Conservation (phyloP, 306 rosid species). For the Sicyos edulis region DNA sequence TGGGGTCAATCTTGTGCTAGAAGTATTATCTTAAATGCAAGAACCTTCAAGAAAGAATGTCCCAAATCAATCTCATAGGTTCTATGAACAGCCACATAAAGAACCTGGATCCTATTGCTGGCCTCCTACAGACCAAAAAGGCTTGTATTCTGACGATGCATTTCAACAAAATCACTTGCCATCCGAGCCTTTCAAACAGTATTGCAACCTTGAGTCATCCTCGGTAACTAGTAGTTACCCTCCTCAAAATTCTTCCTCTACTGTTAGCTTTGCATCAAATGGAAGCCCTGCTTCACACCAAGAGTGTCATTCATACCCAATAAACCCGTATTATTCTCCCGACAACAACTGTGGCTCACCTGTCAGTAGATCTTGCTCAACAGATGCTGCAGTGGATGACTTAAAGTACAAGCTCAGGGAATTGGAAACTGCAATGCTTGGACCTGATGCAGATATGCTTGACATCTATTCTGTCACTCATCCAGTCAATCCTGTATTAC, state of each 20-base stretch:
- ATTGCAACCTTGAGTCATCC: conserved; percentile 55
- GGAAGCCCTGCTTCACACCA: conserved; percentile 55
- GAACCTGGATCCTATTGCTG: conserved; percentile 39
- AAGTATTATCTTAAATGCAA: conserved; percentile 32
- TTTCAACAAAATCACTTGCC: conserved; percentile 39
- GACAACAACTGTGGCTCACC: conserved; percentile 47
- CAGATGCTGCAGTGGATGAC: conserved; percentile 41
- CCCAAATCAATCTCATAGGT: conserved; percentile 35
- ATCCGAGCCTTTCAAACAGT: conserved; percentile 32
- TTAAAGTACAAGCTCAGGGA: conserved; percentile 74
- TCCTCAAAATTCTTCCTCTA: conserved; percentile 55
- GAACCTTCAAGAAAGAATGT: conserved; percentile 40
- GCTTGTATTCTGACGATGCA: conserved; percentile 41
- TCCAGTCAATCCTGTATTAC: conserved; percentile 26
- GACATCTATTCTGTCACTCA: conserved; percentile 28
- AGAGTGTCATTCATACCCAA: conserved; percentile 31
- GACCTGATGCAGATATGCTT: conserved; percentile 48
- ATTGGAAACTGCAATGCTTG: conserved; percentile 72
- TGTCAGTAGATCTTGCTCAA: conserved; percentile 41
- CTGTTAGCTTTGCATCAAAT: conserved; percentile 45
- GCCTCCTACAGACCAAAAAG: conserved; percentile 31
- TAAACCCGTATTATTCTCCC: conserved; percentile 33
- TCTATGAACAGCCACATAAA: conserved; percentile 37
- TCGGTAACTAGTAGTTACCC: conserved; percentile 44
- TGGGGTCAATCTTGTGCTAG: conserved; percentile 11